Base-by-base conservation (phyloP, 768 basidiomycete species). In the Hypholoma sublateritium region DNA sequence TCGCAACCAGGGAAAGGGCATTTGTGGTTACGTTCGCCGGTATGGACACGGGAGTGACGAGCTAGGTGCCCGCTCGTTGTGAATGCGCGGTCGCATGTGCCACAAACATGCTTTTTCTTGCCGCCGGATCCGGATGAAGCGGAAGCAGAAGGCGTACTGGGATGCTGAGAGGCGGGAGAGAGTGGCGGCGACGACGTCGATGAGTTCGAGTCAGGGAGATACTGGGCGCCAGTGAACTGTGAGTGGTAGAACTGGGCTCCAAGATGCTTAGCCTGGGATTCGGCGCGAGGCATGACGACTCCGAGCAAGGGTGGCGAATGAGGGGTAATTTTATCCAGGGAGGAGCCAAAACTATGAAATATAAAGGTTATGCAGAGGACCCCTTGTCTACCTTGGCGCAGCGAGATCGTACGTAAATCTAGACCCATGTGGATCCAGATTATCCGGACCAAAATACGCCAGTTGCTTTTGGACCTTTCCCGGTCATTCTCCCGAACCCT, bases 1-100 rank as follows among this genome's bases (percentile, higher is more conserved):
- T 94, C 91, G 70, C 93, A 96, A 21, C 93, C 93, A n/a, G 94
- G 93, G 75, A 93, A 95, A 34, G 94, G 93, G 67, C 93, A 96
- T 58, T 86, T 90, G 76, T 95, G 91, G 72, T 95, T 94, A 59
- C 91, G 81, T 66, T 95, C 93, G 39, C 93, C 93, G 14, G 93
- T 95, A 74, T 95, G 93, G 12, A 94, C 88, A 54, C 92, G 79
- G n/a, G 88, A 80, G 67, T 95, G 93, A 46, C 93, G 83, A 0
- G 93, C 89, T 17, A 95, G 81, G 70, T 95, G 93, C 16, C 93
- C 94, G 58, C 87, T 88, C 22, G 93, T 95, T 53, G 91, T 92
- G 72, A 95, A 95, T 1, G 83, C 81, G 43, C 91, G 83, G 2
- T 85, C 79, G 72, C 93, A 95, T 4, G 82, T 85, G 1, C 70